These are phyloP conservation scores for Diaporthe vexans DNA, from an alignment of 2,329 filamentous ascomycete genomes.

Conservation along the genomic window DNA sequence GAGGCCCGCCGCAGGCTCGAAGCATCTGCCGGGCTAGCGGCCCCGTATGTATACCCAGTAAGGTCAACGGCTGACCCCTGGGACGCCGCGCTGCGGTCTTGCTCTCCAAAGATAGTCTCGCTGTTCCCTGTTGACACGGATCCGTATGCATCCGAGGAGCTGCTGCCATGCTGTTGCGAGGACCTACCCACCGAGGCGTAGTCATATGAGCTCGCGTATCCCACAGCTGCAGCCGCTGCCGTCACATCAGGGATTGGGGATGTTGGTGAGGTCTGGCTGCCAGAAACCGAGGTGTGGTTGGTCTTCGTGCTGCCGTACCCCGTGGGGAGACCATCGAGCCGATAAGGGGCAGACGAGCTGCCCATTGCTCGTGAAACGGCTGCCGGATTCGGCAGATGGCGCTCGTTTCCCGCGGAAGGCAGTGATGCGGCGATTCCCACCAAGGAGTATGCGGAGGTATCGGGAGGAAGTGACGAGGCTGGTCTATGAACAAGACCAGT, in stretches of 20 bases:
- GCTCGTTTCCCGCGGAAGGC: slow-evolving; percentile 49
- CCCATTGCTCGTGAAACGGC: slow-evolving; percentile 49
- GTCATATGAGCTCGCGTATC: slow-evolving; percentile 38
- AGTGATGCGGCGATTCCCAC: slow-evolving; percentile 58
- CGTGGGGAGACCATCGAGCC: slow-evolving; percentile 46
- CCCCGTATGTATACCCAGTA: slow-evolving; percentile 46
- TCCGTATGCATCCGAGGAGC: slow-evolving; percentile 34
- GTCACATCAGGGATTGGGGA: slow-evolving; percentile 47
- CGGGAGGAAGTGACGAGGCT: slow-evolving; percentile 45
- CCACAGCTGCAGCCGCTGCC: slow-evolving; percentile 40
- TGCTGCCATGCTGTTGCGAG: slow-evolving; percentile 42
- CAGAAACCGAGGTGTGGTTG: slow-evolving; percentile 32
- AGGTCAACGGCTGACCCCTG: slow-evolving; percentile 48
- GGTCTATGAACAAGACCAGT: slow-evolving; percentile 54
- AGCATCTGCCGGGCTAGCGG: slow-evolving; percentile 42
- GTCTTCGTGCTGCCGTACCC: slow-evolving; percentile 44
- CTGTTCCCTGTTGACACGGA: slow-evolving; percentile 36
- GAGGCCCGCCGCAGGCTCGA: slow-evolving; percentile 39
- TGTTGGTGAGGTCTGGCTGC: slow-evolving; percentile 44
- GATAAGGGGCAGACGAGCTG: slow-evolving; percentile 47
- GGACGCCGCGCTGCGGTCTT: slow-evolving; percentile 46
- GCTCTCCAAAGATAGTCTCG: slow-evolving; percentile 48
- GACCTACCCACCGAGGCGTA: slow-evolving; percentile 41
- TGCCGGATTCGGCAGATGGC: slow-evolving; percentile 53
- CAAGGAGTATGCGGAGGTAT: slow-evolving; percentile 56